Percentiles rank a stretch among this genome's conserved stretches.
Evolutionary conservation across 2,329 filamentous ascomycete genomes (phyloP).

Genomic region (Colletotrichum shisoi): DNA sequence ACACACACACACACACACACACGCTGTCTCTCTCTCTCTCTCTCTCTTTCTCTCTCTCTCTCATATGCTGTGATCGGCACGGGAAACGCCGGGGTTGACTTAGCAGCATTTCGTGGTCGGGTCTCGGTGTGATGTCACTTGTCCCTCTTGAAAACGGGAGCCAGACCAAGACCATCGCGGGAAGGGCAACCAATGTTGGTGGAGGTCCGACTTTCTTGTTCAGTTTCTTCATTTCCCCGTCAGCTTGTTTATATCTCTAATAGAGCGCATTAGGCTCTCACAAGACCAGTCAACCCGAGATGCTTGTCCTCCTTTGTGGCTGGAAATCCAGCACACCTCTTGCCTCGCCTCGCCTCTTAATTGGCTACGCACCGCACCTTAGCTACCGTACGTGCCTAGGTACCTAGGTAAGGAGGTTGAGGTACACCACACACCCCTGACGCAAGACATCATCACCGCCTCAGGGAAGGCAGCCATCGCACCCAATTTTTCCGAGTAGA

Average conservation of each 20-base stretch:
- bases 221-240: slow-evolving; percentile 1
- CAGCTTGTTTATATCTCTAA: neutral
- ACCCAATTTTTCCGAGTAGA: neutral
- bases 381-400: neutral
- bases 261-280: neutral
- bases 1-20: neutral
- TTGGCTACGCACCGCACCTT: neutral
- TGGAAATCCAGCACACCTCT: slow-evolving; percentile 17
- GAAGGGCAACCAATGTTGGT: neutral
- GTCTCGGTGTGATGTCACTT: slow-evolving; percentile 34
- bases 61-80: slow-evolving; percentile 29
- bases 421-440: neutral
- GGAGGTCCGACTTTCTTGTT: slow-evolving; percentile 12
- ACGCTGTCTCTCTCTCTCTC: too few species aligned
- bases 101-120: slow-evolving; percentile 22
- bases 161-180: neutral
- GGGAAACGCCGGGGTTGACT: slow-evolving; percentile 26
- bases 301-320: slow-evolving; percentile 22
- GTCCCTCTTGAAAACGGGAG: neutral
- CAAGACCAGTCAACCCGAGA: slow-evolving; percentile 9
- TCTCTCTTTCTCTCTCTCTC: neutral
- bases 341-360: slow-evolving; percentile 2
- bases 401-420: too few species aligned
- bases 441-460: slow-evolving; percentile 19
- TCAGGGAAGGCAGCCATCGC: neutral